These are phyloP conservation scores for Fusarium stilboides DNA, from an alignment of 2,329 filamentous ascomycete species.

Conservation along the genomic window DNA sequence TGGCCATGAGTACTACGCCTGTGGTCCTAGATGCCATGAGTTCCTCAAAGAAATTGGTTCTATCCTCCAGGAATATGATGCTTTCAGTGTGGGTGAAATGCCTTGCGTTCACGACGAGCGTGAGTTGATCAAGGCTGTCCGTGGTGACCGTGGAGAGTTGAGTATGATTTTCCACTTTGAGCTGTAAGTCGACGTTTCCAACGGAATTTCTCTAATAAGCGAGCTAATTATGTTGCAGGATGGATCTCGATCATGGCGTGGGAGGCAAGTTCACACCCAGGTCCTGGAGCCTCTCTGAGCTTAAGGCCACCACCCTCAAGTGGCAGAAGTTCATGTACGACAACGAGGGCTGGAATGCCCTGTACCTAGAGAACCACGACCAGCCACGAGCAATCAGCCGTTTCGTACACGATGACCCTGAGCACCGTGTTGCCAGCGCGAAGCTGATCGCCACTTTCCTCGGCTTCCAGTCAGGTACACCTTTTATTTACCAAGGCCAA, in stretches of 20 bases:
- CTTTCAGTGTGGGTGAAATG: slow-evolving; percentile 69
- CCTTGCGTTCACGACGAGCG: slow-evolving; percentile 61
- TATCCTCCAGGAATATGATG: slow-evolving; percentile 63
- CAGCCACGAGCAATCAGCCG: slow-evolving; percentile 73
- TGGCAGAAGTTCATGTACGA: slow-evolving; percentile 74
- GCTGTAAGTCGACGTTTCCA: slow-evolving; percentile 57
- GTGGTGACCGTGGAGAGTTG: slow-evolving; percentile 70
- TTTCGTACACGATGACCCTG: slow-evolving; percentile 66
- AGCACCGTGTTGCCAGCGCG: slow-evolving; percentile 64
- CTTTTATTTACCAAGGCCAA: slow-evolving; percentile 79
- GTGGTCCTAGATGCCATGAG: slow-evolving; percentile 65
- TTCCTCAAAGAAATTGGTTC: slow-evolving; percentile 62
- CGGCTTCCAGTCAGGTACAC: slow-evolving; percentile 71
- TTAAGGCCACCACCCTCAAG: slow-evolving; percentile 68
- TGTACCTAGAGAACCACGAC: slow-evolving; percentile 78
- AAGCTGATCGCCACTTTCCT: slow-evolving; percentile 74
- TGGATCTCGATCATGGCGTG: slow-evolving; percentile 65
- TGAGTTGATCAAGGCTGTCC: slow-evolving; percentile 65
- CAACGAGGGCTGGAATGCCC: slow-evolving; percentile 74
- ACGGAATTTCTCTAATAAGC: not conserved
- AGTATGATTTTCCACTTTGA: slow-evolving; percentile 84
- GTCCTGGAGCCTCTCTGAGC: slow-evolving; percentile 64
- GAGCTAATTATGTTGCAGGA: slow-evolving; percentile 50
- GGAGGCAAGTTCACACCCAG: slow-evolving; percentile 61
- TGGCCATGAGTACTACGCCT: slow-evolving; percentile 65